Evolutionary conservation across 2,329 filamentous ascomycete genomes (phyloP).

Genomic region (Pseudocercospora musae): DNA sequence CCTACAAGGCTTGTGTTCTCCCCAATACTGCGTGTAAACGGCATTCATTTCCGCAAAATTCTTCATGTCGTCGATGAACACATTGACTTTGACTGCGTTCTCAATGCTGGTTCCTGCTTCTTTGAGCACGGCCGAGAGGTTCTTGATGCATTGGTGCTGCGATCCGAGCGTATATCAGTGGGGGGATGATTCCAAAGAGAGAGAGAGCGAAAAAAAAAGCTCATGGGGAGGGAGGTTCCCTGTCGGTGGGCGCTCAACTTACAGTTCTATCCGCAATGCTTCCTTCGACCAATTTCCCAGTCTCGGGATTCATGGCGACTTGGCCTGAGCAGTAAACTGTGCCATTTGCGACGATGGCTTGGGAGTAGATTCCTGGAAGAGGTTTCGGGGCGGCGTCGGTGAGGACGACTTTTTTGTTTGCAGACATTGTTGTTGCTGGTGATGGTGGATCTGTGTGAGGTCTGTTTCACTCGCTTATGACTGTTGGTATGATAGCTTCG

Average conservation of each 20-base stretch:
- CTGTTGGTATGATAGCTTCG: background rate
- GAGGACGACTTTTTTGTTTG: conserved; percentile 29
- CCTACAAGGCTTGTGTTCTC: conserved; percentile 34
- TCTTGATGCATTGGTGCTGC: conserved; percentile 55
- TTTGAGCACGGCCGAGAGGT: conserved; percentile 58
- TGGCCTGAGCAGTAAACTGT: conserved; percentile 69
- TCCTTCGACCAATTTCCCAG: conserved; percentile 54
- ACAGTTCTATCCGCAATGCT: conserved; percentile 55
- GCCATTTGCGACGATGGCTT: conserved; percentile 50
- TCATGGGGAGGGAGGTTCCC: background rate
- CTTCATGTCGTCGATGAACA: conserved; percentile 64
- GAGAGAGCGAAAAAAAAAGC: too few species aligned
- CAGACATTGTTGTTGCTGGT: conserved; percentile 16
- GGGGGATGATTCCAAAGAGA: too few species aligned
- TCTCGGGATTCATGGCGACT: conserved; percentile 57
- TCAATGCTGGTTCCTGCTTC: conserved; percentile 58
- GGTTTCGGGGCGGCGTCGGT: conserved; percentile 30
- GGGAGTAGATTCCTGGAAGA: conserved; percentile 30
- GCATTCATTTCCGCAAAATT: conserved; percentile 61
- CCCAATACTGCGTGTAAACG: conserved; percentile 44
- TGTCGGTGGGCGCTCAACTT: conserved; percentile 22
- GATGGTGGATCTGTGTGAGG: background rate
- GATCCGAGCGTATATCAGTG: too few species aligned
- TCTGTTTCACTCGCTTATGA: background rate
- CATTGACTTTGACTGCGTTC: conserved; percentile 65